Percentiles rank a stretch among this genome's conserved stretches.
Conservation (phyloP, 768 basidiomycete genomes). For the Trichaptum fuscoviolaceum region DNA sequence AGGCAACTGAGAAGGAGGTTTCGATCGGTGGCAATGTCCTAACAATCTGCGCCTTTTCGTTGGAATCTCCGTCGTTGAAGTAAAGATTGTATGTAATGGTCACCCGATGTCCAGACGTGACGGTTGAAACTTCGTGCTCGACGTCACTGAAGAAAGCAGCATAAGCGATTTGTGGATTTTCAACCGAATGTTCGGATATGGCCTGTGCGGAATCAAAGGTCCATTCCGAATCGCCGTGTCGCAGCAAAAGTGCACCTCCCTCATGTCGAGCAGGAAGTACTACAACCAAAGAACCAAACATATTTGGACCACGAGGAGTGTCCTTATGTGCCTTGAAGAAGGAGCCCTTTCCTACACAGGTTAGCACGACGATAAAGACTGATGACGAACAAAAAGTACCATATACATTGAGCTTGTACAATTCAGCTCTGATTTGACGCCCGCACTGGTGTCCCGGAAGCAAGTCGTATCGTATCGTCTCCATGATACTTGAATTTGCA, state of each 20-base stretch:
- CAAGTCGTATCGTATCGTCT: slow-evolving; percentile 19
- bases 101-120: slow-evolving; percentile 10
- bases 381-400: slow-evolving; percentile 17
- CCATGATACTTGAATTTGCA: slow-evolving; percentile 20
- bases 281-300: slow-evolving; percentile 14
- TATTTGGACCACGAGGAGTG: slow-evolving; percentile 10
- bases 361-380: background rate
- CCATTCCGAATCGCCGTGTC: slow-evolving; percentile 8
- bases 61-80: background rate
- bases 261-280: slow-evolving; percentile 10
- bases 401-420: slow-evolving; percentile 37
- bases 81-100: slow-evolving; percentile 11
- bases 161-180: slow-evolving; percentile 8
- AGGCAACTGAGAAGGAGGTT: slow-evolving; percentile 11
- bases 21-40: slow-evolving; percentile 7
- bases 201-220: slow-evolving; percentile 7
- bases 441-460: slow-evolving; percentile 18
- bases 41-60: background rate
- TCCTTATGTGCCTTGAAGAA: slow-evolving; percentile 17
- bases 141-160: slow-evolving; percentile 14
- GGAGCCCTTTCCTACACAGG: background rate
- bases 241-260: slow-evolving; percentile 11
- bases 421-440: slow-evolving; percentile 20
- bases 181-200: background rate
- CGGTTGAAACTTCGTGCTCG: slow-evolving; percentile 16